Base-by-base conservation (phyloP, 352 stramenopile species). In the Globisporangium spinosum region DNA sequence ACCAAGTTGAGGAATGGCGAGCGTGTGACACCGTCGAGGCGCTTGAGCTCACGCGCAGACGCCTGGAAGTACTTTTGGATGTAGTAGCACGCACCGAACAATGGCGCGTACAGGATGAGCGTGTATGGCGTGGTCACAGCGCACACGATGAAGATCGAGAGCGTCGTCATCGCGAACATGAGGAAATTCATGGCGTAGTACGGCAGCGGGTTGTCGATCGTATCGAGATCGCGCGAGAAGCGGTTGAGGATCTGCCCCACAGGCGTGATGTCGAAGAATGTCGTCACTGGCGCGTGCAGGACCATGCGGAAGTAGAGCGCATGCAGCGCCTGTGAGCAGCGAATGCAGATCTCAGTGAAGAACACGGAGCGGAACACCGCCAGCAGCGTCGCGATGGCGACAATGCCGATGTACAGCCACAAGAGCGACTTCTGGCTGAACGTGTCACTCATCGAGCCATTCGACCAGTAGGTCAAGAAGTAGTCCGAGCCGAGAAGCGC, bases 1-100 rank as follows among this genome's bases (percentile, higher is more conserved):
- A 98, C 77, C 55, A 97, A 75, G 13, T 88, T 85, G 67, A 98
- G 97, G 45, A 99, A 90, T 15, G 96, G 96, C 60, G 87, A 77
- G 22, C 77, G 71, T 15, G 71, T 82, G 67, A 98, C 73, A 12
- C 85, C 84, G 69, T 99, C 96, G 15, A 98, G 79, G 13, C 96
- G 83, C 78, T 98, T 97, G 22, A 98, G 72, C 69, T 98, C 94
- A 9, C 77, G 74, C 59, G 84, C 69, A 8, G 72, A 79, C 9
- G 65, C 58, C 53, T 95, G 73, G 34, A 40, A 40, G 66, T 94
- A 97, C 61, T 95, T 97, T 27, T 87, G 85, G 64, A 82, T 84
- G n/a, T 40, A 83, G 57, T 6, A 72, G 64, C 35, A 80, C 53
- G 38, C 77, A 72, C 12, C 72, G 58, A 60, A 85, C 2, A 87